Evolutionary conservation across 1,139 yeast species (phyloP).

Genomic region (Sugiyamaella pinicola): DNA sequence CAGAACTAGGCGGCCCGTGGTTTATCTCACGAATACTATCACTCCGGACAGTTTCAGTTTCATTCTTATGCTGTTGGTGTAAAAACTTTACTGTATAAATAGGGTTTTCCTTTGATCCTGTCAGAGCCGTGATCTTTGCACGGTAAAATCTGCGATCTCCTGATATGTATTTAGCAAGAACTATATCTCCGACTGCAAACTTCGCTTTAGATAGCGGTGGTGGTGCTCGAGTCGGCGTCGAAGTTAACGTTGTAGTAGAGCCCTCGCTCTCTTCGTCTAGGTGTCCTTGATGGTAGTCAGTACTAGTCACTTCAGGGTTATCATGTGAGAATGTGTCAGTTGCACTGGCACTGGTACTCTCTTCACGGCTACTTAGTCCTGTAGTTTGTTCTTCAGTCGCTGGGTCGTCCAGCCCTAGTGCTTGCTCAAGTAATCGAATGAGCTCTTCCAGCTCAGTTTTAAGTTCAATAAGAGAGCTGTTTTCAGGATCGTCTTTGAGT

Average conservation of each 20-base stretch:
- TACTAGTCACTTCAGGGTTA: background rate
- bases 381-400: slow-evolving; percentile 7
- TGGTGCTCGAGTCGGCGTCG: background rate
- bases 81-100: slow-evolving; percentile 38
- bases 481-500: slow-evolving; percentile 39
- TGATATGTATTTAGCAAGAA: slow-evolving; percentile 36
- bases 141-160: slow-evolving; percentile 37
- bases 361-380: slow-evolving; percentile 14
- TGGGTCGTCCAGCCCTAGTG: slow-evolving; percentile 20
- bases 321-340: background rate
- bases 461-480: slow-evolving; percentile 38
- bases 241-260: background rate
- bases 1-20: background rate
- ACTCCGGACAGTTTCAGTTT: slow-evolving; percentile 36
- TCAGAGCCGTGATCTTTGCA: slow-evolving; percentile 38
- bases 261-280: background rate
- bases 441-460: slow-evolving; percentile 41
- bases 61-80: slow-evolving; percentile 26
- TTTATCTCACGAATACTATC: slow-evolving; percentile 26
- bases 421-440: slow-evolving; percentile 36
- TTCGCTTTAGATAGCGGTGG: background rate
- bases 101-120: slow-evolving; percentile 37
- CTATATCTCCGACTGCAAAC: slow-evolving; percentile 33
- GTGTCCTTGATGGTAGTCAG: background rate
- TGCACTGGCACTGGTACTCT: background rate